Evolutionary conservation across 306 rosid species (phyloP), one percentile per base, ranked within the genome.

Genomic region (Castanea crenata): DNA sequence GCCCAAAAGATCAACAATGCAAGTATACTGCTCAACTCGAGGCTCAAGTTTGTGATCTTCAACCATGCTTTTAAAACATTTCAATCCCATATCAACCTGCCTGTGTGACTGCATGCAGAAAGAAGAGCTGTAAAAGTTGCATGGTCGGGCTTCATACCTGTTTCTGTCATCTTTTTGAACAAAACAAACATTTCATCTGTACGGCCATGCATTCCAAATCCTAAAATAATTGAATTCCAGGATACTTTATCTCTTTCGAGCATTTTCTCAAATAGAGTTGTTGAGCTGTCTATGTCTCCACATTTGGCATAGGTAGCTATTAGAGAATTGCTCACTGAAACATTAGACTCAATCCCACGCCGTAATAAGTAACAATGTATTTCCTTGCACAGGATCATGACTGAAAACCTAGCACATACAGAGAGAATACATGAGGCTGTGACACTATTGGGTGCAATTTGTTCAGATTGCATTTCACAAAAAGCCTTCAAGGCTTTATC

Each of bases 1-100:
- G 62, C 87, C 85, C 16, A 86, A 75, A 74, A 86, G 87, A 80
- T 83, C 89, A 68, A 86, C 89, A 83, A 80, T 70, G 65, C 89
- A 83, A 55, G 85, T 74, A 73, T 80, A 83, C 14, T 83, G 89
- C 78, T 86, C 89, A 18, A 86, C 34, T 71, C 23, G 78, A 74
- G 89, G 89, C 55, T 80, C 76, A 46, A 86, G 49, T 55, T 78
- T 74, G 68, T 77, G 76, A 64, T 55, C 78, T 29, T 79, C 59
- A n/a, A 54, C 57, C 85, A 86, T 86, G 57, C 59, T 54, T 49
- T 52, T 69, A 27, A 79, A 83, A 29, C 76, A 86, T 32, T 79
- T 71, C 74, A 73, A 55, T 19, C 80, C 89, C 46, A 76, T 85
- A 51, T 79, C 83, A 74, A 83, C 75, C 75, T 83, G 51, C 89